Base-by-base conservation (phyloP, 2,329 filamentous ascomycete species). In the Eutypa lata region DNA sequence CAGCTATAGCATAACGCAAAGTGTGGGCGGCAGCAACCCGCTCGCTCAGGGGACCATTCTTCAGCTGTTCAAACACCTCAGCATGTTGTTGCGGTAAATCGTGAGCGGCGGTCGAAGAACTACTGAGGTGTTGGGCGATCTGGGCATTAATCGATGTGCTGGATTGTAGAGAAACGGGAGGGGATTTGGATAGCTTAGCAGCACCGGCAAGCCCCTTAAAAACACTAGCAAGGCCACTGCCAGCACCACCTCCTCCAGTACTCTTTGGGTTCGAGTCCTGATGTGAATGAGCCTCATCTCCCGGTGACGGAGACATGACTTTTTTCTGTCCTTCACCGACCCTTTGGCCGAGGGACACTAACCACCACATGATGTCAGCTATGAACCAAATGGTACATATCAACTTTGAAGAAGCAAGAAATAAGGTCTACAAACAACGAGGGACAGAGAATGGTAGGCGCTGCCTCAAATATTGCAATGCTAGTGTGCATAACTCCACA, bases 141-240 rank as follows among this genome's bases (percentile, higher is more conserved):
- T 76, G 70, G 33, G 72, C 63, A 56, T 72, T 61, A 50, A 67
- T 60, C 47, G 67, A 56, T 22, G 66, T 64, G 50, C 72, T 55
- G 48, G 75, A 73, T 49, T 76, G 70, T 54, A 74, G 68, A 55
- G 73, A 67, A 43, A 73, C 70, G 4, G 75, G 72, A 47, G 76
- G 73, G 21, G 79, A 76, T 61, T 80, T 84, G 45, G 74, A 75
- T 53, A 78, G 71, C 67, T 78, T 84, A 53, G 75, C 58, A 54
- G 65, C 76, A 61, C 76, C 77, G 47, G 83, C 79, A 61, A 87
- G 72, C 60, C 80, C 83, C 63, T 84, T 84, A 65, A 87, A 83
- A 56, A 87, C 83, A 60, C 81, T 80, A 61, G 81, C 82, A 61
- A 87, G 75, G 60, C 81, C 42, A 7, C 42, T 19, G 18, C 81